phyloP scores from a whole-genome alignment of 805 yeast genomes.

The Candida alai region DNA sequence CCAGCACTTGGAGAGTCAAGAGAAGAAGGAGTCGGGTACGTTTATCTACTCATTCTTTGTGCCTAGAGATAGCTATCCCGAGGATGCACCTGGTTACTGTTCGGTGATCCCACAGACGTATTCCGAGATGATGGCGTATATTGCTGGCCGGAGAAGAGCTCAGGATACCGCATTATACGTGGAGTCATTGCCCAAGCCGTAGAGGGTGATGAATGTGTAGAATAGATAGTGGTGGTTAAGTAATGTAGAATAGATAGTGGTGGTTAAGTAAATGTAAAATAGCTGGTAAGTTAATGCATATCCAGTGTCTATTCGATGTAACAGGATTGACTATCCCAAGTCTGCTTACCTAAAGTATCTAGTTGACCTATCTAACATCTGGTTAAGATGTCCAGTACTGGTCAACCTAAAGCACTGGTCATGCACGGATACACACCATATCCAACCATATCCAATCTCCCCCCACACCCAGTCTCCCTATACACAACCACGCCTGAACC shows the following conservation, averaged over 20 bases:
- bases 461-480: too few relatives aligned
- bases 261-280: background rate
- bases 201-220: too few relatives aligned
- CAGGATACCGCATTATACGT: conserved; percentile 72
- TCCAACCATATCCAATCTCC: too few relatives aligned
- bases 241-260: background rate
- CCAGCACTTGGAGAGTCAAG: conserved; percentile 58
- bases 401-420: too few relatives aligned
- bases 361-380: too few relatives aligned
- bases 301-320: too few relatives aligned
- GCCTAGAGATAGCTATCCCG: conserved; percentile 49
- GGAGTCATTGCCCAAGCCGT: conserved; percentile 25
- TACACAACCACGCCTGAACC: too few relatives aligned
- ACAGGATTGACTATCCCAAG: too few relatives aligned
- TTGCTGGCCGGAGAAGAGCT: conserved; percentile 89
- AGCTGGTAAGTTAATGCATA: background rate
- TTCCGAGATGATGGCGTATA: conserved; percentile 86
- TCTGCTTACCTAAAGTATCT: too few relatives aligned
- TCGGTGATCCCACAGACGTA: conserved; percentile 85
- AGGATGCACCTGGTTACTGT: conserved; percentile 53
- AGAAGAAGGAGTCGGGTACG: conserved; percentile 72
- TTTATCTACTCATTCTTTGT: conserved; percentile 89
- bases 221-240: background rate
- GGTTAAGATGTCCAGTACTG: too few relatives aligned
- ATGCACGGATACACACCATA: too few relatives aligned